Evolutionary conservation across 345 rosid species (phyloP), one percentile per base, ranked within the genome.

Genomic region (Kernera saxatilis): DNA sequence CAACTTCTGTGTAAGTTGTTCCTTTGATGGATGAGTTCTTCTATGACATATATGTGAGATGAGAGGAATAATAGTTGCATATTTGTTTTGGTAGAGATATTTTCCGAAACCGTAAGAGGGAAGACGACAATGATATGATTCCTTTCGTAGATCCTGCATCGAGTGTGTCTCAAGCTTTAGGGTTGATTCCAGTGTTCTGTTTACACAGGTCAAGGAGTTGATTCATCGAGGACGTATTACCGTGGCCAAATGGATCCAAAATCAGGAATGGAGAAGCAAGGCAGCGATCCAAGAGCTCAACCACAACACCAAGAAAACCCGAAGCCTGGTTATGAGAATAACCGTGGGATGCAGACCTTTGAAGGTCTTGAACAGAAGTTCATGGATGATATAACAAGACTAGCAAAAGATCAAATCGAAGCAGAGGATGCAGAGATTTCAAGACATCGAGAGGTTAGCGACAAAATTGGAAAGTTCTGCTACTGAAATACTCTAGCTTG

Each of bases 401-500:
- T 92, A 64, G 84, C 83, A 18, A 92, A 89, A 59, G 92, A 87
- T 46, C 92, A 87, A 75, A 82, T 69, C 35, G 81, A 82, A 70
- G 96, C 92, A 23, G 98, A 92, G 78, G 98, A 92, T 75, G 82
- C 88, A 62, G 96, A 92, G 83, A 86, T 81, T 75, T 78, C 76
- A 37, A 80, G 98, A 77, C 98, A 92, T 72, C 86, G 86, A 67
- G 94, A 87, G 96, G 98, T 92, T 50, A 78, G 86, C 57, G 26
- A 44, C 39, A 44, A 18, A 50, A 2, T 57, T 1, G 15, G 4
- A 22, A 74, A 53, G 5, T 29, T 35, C 9, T 73, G 69, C 54
- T 30, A 33, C 52, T 46, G 39, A 37, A 49, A 5, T 8, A 41
- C 55, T 59, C 25, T 58, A 39, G 36, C 43, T 18, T 17, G 39